These are phyloP conservation scores for Cordyceps pruinosa DNA, from an alignment of 2,329 filamentous ascomycete genomes.

Conservation along the genomic window DNA sequence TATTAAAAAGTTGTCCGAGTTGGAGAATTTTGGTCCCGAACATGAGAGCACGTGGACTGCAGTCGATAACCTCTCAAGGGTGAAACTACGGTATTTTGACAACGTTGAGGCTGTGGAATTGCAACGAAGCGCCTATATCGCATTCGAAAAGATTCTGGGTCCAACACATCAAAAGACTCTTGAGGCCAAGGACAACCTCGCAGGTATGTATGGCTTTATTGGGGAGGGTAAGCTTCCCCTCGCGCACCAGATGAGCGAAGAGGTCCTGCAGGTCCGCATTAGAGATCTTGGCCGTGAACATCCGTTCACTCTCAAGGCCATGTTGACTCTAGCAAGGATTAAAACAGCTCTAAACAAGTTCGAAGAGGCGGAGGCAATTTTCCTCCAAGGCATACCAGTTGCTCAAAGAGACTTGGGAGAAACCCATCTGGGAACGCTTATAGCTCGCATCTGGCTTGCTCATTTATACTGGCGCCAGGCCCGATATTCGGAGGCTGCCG, in stretches of 20 bases:
- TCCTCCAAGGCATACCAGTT: background rate
- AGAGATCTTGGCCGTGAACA: background rate
- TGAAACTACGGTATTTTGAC: background rate
- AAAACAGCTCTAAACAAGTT: conserved; percentile 1
- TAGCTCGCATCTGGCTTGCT: background rate
- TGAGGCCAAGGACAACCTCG: conserved; percentile 2
- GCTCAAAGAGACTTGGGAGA: background rate
- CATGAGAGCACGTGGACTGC: background rate
- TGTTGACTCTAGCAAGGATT: conserved; percentile 2
- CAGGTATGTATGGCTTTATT: background rate
- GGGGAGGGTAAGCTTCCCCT: background rate
- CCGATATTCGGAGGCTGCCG: background rate
- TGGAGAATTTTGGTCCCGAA: background rate
- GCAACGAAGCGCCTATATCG: background rate
- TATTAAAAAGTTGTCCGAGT: background rate
- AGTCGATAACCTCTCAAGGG: background rate
- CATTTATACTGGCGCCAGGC: conserved; percentile 4
- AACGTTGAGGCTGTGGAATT: background rate
- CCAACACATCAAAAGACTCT: conserved; percentile 1
- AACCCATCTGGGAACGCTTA: conserved; percentile 1
- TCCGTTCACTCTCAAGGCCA: conserved; percentile 2
- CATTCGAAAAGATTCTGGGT: background rate
- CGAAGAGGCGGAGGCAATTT: conserved; percentile 1
- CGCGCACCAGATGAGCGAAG: conserved; percentile 1
- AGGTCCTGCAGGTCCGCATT: background rate